Percentiles rank a stretch among this genome's conserved stretches.
Conservation (phyloP, 257 asterid genomes). For the Fraxinus quadrangulata region DNA sequence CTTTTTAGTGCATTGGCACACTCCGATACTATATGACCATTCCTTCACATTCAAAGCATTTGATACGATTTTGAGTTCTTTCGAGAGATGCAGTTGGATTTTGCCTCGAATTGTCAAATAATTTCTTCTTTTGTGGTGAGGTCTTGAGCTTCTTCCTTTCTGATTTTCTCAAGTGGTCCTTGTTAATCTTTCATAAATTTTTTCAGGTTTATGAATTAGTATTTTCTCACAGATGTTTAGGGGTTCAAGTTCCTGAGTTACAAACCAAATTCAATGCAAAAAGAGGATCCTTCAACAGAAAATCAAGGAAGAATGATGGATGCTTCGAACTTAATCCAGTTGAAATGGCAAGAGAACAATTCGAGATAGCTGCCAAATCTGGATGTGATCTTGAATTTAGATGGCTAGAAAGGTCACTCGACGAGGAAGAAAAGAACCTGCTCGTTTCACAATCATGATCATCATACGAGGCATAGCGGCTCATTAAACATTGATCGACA, state of each 20-base stretch:
- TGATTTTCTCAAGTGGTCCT: no score
- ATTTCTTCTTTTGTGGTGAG: no score
- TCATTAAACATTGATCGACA: background rate
- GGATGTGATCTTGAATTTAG: slow-evolving; percentile 86
- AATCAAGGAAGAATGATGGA: slow-evolving; percentile 32
- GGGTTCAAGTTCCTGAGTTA: slow-evolving; percentile 70
- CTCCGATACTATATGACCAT: no score
- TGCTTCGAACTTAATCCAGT: slow-evolving; percentile 44
- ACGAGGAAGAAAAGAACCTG: slow-evolving; percentile 59
- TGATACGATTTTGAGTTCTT: no score
- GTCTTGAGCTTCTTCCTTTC: no score
- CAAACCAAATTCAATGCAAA: slow-evolving; percentile 50
- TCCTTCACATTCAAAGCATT: no score
- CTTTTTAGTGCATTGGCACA: no score
- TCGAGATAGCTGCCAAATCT: slow-evolving; percentile 76
- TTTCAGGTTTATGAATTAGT: background rate
- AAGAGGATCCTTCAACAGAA: slow-evolving; percentile 40
- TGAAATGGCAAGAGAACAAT: slow-evolving; percentile 75
- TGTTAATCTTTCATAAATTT: background rate
- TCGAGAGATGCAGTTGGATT: no score
- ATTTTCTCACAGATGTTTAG: slow-evolving; percentile 36
- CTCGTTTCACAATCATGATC: slow-evolving; percentile 29
- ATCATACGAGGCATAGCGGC: background rate
- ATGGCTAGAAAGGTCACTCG: slow-evolving; percentile 65
- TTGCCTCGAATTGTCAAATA: no score